Evolutionary conservation across 1,284 basidiomycete genomes (phyloP).

Genomic region (Heterobasidion irregulare): DNA sequence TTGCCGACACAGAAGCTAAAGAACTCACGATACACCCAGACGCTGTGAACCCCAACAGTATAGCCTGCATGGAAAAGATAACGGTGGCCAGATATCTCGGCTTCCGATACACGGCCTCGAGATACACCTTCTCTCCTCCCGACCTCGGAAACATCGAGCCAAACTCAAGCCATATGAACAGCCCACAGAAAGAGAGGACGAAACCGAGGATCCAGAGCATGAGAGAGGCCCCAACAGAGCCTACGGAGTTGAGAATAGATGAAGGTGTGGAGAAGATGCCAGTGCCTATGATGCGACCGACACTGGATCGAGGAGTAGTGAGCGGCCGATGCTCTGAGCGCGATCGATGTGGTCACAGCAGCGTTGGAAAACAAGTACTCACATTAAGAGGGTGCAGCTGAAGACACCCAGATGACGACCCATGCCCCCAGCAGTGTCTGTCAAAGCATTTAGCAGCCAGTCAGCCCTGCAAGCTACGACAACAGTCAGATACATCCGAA

Average conservation of each 20-base stretch:
- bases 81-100: conserved; percentile 39
- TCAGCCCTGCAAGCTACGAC: background rate
- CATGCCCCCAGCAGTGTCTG: conserved; percentile 39
- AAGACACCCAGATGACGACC: conserved; percentile 41
- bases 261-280: conserved; percentile 60
- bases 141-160: conserved; percentile 46
- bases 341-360: too few species aligned
- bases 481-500: background rate
- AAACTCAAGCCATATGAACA: conserved; percentile 50
- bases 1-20: too few species aligned
- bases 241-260: conserved; percentile 40
- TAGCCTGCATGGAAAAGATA: conserved; percentile 38
- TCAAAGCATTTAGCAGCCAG: background rate
- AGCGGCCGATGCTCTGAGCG: background rate
- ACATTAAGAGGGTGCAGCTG: conserved; percentile 39
- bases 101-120: conserved; percentile 38
- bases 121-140: conserved; percentile 50
- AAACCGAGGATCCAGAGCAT: conserved; percentile 53
- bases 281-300: conserved; percentile 50
- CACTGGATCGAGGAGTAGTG: conserved; percentile 17
- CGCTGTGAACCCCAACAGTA: conserved; percentile 45
- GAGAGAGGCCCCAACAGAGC: conserved; percentile 43
- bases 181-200: conserved; percentile 39
- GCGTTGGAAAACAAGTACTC: background rate
- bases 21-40: conserved; percentile 45